Conservation (phyloP, 2,329 filamentous ascomycete species). For the Penicillium fuscoglaucum region DNA sequence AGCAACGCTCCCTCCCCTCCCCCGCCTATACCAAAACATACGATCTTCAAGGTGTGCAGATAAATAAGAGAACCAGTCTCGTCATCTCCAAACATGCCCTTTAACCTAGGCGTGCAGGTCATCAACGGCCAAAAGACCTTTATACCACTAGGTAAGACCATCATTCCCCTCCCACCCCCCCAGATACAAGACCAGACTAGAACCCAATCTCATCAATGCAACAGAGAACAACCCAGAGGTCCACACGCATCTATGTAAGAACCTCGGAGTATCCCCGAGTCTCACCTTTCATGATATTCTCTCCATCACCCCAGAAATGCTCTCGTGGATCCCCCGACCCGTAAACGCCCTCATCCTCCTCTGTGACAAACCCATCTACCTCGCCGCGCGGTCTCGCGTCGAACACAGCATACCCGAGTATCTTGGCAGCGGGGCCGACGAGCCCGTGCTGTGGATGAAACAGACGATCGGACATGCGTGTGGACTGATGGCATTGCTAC, state of each 20-base stretch:
- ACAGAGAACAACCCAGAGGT: slow-evolving; percentile 59
- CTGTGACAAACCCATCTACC: slow-evolving; percentile 47
- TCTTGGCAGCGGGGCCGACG: slow-evolving; percentile 45
- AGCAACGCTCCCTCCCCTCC: not conserved
- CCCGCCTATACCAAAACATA: not conserved
- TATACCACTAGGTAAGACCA: slow-evolving; percentile 32
- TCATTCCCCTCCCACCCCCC: too few relatives aligned
- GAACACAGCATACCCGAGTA: slow-evolving; percentile 47
- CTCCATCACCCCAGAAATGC: slow-evolving; percentile 53
- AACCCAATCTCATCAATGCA: slow-evolving; percentile 21
- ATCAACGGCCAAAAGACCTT: slow-evolving; percentile 37
- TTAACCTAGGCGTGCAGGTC: slow-evolving; percentile 16
- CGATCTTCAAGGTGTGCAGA: not conserved
- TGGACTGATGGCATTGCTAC: slow-evolving; percentile 59
- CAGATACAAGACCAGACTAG: not conserved
- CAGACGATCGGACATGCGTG: slow-evolving; percentile 62
- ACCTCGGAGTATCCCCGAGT: slow-evolving; percentile 50
- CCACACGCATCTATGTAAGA: slow-evolving; percentile 51
- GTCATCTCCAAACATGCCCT: slow-evolving; percentile 7
- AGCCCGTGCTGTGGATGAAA: slow-evolving; percentile 60
- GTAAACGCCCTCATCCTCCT: slow-evolving; percentile 57
- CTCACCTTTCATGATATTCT: slow-evolving; percentile 58
- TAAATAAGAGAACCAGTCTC: not conserved
- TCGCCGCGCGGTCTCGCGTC: slow-evolving; percentile 45
- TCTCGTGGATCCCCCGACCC: slow-evolving; percentile 54